phyloP scores from a whole-genome alignment of 345 rosid species.

The Fremontodendron californicum region DNA sequence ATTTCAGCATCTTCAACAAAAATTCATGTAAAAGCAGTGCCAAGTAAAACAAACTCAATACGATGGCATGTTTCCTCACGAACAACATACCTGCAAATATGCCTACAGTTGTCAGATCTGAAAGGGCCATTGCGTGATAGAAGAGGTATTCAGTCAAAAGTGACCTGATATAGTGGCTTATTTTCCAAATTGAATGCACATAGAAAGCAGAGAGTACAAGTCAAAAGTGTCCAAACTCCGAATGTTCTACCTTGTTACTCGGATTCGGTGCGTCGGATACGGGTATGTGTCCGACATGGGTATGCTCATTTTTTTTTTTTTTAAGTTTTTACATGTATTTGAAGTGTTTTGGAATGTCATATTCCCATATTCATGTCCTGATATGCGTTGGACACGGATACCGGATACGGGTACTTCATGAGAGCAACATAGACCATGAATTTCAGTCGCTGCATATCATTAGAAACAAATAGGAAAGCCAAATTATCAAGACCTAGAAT shows the following conservation, averaged over 20 bases:
- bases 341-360: no score
- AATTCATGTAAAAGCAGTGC: not conserved
- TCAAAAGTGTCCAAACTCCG: slow-evolving; percentile 93
- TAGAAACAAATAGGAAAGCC: not conserved
- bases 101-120: slow-evolving; percentile 69
- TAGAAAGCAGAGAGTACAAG: slow-evolving; percentile 87
- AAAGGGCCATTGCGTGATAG: slow-evolving; percentile 72
- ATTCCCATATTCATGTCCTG: no score
- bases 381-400: no score
- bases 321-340: no score
- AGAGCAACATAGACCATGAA: no score
- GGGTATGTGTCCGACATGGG: no score
- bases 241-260: slow-evolving; percentile 97
- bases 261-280: no score
- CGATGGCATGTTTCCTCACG: not conserved
- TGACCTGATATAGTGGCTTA: slow-evolving; percentile 81
- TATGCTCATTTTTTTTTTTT: no score
- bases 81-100: not conserved
- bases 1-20: not conserved
- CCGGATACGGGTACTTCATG: no score
- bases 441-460: slow-evolving; percentile 72
- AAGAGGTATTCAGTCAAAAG: slow-evolving; percentile 76
- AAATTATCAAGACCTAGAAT: not conserved
- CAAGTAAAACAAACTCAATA: not conserved
- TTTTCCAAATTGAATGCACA: slow-evolving; percentile 87